Evolutionary conservation across 2,329 filamentous ascomycete species (phyloP).

Genomic region (Sporothrix curviconia): DNA sequence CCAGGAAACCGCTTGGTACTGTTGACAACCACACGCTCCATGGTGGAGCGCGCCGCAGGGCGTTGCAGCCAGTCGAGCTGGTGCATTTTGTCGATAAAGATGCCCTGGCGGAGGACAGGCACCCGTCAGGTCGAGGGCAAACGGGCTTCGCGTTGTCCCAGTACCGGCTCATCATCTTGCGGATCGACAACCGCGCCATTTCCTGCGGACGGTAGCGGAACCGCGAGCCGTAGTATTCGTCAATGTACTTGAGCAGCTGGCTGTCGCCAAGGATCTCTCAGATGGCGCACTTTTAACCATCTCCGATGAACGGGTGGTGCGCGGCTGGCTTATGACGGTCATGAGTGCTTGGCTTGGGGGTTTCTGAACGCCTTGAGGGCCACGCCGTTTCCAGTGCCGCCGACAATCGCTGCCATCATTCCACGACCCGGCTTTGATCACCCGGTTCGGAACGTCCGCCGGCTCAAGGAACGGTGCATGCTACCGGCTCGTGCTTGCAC

Average conservation of each 20-base stretch:
- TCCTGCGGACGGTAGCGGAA: background rate
- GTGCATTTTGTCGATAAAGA: constrained; percentile 67
- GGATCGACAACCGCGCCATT: constrained; percentile 39
- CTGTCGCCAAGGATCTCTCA: constrained; percentile 37
- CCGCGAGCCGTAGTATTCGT: constrained; percentile 20
- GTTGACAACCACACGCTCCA: constrained; percentile 58
- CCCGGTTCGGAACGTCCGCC: too few relatives aligned
- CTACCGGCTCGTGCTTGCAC: too few relatives aligned
- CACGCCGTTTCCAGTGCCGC: constrained; percentile 25
- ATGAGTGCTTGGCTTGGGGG: background rate
- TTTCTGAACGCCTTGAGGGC: background rate
- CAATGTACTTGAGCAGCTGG: constrained; percentile 34
- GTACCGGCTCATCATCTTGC: constrained; percentile 65
- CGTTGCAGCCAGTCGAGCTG: constrained; percentile 71
- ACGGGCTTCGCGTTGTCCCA: constrained; percentile 61
- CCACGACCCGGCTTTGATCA: too few relatives aligned
- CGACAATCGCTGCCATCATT: too few relatives aligned
- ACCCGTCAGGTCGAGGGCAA: constrained; percentile 58
- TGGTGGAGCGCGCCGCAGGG: constrained; percentile 56
- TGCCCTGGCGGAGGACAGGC: constrained; percentile 60
- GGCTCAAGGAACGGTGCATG: too few relatives aligned
- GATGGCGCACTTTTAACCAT: constrained; percentile 45
- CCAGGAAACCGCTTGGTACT: constrained; percentile 58
- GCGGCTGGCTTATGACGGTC: constrained; percentile 19
- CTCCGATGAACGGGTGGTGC: constrained; percentile 41